Base-by-base conservation (phyloP, 139 green algal species). In the Chlorella sp. region DNA sequence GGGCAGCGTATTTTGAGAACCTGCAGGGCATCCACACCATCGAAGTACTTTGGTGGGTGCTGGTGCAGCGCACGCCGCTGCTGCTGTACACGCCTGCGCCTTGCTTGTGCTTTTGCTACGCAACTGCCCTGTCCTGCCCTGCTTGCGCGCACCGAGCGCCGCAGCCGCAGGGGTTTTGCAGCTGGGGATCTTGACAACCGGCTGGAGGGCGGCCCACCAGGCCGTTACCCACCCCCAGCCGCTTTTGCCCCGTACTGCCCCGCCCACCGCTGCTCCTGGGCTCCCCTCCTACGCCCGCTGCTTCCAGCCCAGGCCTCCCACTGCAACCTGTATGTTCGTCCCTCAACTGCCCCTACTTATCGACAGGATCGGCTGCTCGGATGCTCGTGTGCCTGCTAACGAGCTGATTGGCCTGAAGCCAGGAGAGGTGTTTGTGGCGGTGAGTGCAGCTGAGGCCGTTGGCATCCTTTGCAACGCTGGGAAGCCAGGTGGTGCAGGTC, bases 371-470 rank as follows among this genome's bases (percentile, higher is more conserved):
- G 70, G 70, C 39, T 78, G 70, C 70, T 78, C 70, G 26, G 78
- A 83, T 64, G 62, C 79, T 1, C 79, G 64, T 11, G 79, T 85
- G 39, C 79, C 64, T 0, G 79, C 79, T 47, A 85, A 85, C 64
- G 63, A 78, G 65, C 65, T 85, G 30, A 47, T 85, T 25, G 79
- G 64, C 0, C 64, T 85, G 5, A 25, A 20, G 32, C 63, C 79
- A 1, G 79, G 79, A 25, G 79, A 76, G 39, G 79, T 85, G 64
- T 85, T 85, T 38, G 79, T 85, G 17, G 39, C 56, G 70, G 70
- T 78, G 70, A 38, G 64, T 71, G 64, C 30, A 0, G 41, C 0
- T 71, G 64, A 34, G 17, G 63, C 21, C 3, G 63, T 4, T 5
- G 63, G 63, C 25, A 34, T 20, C n/a, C 16, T 38, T 20, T 30